Percentiles rank a stretch among this genome's conserved stretches.
Conservation (phyloP, 306 rosid genomes). For the Fagus sylvatica region DNA sequence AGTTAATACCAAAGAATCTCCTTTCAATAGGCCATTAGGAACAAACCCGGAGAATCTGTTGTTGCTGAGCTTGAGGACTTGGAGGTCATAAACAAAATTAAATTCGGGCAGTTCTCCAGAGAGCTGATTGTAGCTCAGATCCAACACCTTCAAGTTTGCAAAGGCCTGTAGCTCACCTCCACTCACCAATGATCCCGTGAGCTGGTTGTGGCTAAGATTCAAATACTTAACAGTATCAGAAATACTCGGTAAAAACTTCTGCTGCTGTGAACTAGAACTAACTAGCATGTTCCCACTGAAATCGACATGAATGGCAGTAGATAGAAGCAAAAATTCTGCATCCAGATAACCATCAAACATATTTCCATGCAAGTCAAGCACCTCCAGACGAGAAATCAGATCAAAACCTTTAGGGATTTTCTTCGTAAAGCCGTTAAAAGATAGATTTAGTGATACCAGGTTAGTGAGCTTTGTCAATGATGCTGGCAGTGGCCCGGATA, state of each 20-base stretch:
- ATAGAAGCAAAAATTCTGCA: conserved; percentile 48
- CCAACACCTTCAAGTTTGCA: conserved; percentile 82
- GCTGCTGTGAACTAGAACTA: conserved; percentile 56
- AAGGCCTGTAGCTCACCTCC: conserved; percentile 64
- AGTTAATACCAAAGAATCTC: conserved; percentile 77
- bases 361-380: conserved; percentile 82
- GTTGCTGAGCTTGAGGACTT: conserved; percentile 88
- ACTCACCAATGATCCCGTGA: conserved; percentile 73
- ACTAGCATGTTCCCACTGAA: conserved; percentile 74
- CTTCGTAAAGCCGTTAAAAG: conserved; percentile 68
- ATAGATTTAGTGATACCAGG: conserved; percentile 71
- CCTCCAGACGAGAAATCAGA: conserved; percentile 56
- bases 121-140: conserved; percentile 87
- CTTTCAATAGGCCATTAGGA: conserved; percentile 77
- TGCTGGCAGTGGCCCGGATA: conserved; percentile 66
- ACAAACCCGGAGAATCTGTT: conserved; percentile 79
- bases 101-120: conserved; percentile 92
- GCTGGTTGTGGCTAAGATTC: conserved; percentile 83
- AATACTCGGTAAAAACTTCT: conserved; percentile 58
- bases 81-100: conserved; percentile 87
- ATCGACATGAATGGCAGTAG: conserved; percentile 73
- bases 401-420: conserved; percentile 80
- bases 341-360: conserved; percentile 78
- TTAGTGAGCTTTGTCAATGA: conserved; percentile 54
- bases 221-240: conserved; percentile 75